These are phyloP conservation scores for Spinacia oleracea DNA, from an alignment of 179 eudicot genomes.

Conservation along the genomic window DNA sequence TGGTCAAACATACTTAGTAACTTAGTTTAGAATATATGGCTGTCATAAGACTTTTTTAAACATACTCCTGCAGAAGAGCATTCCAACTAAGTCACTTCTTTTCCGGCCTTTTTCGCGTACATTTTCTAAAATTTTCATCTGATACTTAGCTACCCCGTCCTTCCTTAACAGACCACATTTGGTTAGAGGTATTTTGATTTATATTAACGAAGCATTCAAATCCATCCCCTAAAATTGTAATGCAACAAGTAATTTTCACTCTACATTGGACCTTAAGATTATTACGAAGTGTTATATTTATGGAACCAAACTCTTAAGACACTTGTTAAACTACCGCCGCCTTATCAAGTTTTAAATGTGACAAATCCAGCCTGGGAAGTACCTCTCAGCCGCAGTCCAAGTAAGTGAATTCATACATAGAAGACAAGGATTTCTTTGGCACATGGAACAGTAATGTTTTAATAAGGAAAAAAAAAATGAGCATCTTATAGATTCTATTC, in stretches of 20 bases:
- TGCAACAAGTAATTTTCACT: neutral
- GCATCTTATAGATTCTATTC: slow-evolving; percentile 22
- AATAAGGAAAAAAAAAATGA: slow-evolving; percentile 17
- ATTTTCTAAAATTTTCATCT: neutral
- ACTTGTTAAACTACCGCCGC: neutral
- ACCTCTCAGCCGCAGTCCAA: neutral
- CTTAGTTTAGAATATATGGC: neutral
- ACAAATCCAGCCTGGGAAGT: slow-evolving; percentile 16
- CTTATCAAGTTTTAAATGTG: neutral
- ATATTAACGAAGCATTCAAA: neutral
- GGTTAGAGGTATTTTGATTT: neutral
- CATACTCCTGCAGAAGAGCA: neutral
- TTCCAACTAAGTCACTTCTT: neutral
- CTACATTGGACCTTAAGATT: neutral
- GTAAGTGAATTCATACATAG: slow-evolving; percentile 4
- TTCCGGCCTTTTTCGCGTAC: neutral
- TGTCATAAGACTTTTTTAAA: neutral
- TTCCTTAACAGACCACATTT: neutral
- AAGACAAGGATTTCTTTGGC: slow-evolving; percentile 26
- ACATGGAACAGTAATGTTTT: slow-evolving; percentile 28
- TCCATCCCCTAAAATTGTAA: neutral
- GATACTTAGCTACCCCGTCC: neutral
- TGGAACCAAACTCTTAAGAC: neutral
- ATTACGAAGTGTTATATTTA: neutral
- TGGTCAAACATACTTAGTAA: neutral